These are phyloP conservation scores for Eucalyptus regnans DNA, from an alignment of 345 rosid genomes.

Conservation along the genomic window DNA sequence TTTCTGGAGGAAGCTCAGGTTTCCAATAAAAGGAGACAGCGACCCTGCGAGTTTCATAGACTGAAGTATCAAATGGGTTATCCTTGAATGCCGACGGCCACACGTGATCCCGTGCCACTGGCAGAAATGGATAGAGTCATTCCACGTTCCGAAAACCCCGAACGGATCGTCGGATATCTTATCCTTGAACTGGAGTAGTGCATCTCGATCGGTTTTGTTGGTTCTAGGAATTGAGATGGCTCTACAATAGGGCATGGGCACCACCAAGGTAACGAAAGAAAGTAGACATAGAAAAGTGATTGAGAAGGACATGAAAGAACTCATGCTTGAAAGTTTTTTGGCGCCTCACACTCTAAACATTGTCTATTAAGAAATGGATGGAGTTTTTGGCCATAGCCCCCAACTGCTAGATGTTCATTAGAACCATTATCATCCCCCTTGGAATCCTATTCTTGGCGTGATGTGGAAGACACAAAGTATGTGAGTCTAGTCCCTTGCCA, in stretches of 20 bases:
- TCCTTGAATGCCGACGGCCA: background rate
- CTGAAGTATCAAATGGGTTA: background rate
- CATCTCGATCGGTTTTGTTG: background rate
- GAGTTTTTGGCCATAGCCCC: too few species aligned
- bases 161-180: background rate
- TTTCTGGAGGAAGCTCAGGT: background rate
- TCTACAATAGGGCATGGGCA: too few species aligned
- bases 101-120: background rate
- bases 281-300: too few species aligned
- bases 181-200: background rate
- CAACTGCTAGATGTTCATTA: too few species aligned
- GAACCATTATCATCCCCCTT: accelerated
- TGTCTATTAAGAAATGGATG: too few species aligned
- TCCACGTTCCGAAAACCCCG: background rate
- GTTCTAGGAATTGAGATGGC: too few species aligned
- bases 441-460: too few species aligned
- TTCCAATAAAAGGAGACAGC: background rate
- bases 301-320: too few species aligned
- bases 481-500: too few species aligned
- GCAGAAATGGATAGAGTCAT: background rate
- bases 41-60: background rate
- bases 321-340: too few species aligned
- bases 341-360: too few species aligned
- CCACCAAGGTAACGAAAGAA: too few species aligned
- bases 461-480: accelerated